phyloP scores from a whole-genome alignment of 345 rosid genomes.

The Euphorbia peplus region DNA sequence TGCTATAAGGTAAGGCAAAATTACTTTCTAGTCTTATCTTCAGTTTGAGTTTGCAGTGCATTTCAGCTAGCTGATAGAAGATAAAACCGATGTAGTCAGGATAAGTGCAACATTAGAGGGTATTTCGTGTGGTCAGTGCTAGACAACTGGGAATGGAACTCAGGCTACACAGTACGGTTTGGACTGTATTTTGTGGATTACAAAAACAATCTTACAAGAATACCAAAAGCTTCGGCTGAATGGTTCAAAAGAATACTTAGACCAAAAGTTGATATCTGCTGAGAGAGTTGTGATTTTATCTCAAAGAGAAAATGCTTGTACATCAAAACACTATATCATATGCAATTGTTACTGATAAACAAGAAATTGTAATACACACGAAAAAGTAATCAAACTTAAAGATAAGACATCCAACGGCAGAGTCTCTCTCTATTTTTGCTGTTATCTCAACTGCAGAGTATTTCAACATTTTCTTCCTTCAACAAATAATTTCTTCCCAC shows the following conservation, averaged over 20 bases:
- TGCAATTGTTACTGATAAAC: background rate
- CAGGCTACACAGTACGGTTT: constrained; percentile 80
- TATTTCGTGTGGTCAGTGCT: constrained; percentile 87
- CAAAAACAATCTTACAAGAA: constrained; percentile 70
- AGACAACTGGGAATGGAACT: constrained; percentile 98
- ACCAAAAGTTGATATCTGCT: constrained; percentile 16
- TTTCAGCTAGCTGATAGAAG: constrained; percentile 8
- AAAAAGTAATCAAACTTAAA: background rate
- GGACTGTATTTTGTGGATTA: constrained; percentile 80
- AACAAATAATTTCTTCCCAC: no score
- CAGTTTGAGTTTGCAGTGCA: background rate
- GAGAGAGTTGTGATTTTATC: constrained; percentile 12
- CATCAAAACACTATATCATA: background rate
- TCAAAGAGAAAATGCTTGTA: background rate
- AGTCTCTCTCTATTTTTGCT: no score
- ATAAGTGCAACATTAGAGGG: constrained; percentile 58
- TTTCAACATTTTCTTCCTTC: no score
- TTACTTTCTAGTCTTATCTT: background rate
- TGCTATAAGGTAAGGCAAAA: constrained; percentile 58
- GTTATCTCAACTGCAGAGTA: no score
- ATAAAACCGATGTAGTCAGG: constrained; percentile 42
- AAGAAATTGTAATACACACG: background rate
- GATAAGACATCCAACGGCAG: background rate
- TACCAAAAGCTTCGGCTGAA: constrained; percentile 69
- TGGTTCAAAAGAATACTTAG: constrained; percentile 69